Percentiles rank a stretch among this genome's conserved stretches.
These are phyloP conservation scores for Seiridium cupressi DNA, from an alignment of 2,329 filamentous ascomycete species.

Conservation along the genomic window DNA sequence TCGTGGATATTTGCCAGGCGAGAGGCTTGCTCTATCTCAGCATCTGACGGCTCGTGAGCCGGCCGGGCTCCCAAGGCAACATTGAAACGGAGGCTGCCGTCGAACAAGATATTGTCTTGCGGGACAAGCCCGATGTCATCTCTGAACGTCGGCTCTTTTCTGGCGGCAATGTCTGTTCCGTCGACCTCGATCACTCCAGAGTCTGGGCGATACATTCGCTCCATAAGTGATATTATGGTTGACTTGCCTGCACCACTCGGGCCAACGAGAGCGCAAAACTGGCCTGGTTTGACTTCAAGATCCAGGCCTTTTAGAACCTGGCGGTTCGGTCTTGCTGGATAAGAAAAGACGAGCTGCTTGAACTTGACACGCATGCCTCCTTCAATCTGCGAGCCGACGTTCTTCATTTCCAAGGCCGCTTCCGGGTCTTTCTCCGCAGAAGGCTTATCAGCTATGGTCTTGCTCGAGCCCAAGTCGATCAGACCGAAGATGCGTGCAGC, in stretches of 20 bases:
- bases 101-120: constrained; percentile 57
- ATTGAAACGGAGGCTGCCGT: constrained; percentile 56
- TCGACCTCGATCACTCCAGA: constrained; percentile 52
- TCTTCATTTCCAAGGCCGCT: constrained; percentile 22
- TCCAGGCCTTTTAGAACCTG: constrained; percentile 42
- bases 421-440: constrained; percentile 20
- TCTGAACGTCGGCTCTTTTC: constrained; percentile 43
- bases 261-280: constrained; percentile 42
- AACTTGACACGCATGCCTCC: constrained; percentile 45
- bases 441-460: constrained; percentile 13
- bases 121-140: constrained; percentile 55
- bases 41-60: constrained; percentile 51
- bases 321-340: constrained; percentile 55
- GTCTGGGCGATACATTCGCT: constrained; percentile 52
- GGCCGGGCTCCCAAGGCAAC: constrained; percentile 54
- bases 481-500: constrained; percentile 55
- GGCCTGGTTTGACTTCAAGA: constrained; percentile 33
- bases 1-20: constrained; percentile 70
- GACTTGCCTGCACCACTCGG: constrained; percentile 46
- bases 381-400: constrained; percentile 11
- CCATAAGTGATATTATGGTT: constrained; percentile 44
- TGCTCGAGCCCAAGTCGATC: constrained; percentile 40
- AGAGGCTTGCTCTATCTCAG: constrained; percentile 66
- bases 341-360: constrained; percentile 56
- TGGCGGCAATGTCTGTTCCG: constrained; percentile 42